phyloP scores from a whole-genome alignment of 495 filamentous ascomycete genomes.

The Glutinoglossum americanum region DNA sequence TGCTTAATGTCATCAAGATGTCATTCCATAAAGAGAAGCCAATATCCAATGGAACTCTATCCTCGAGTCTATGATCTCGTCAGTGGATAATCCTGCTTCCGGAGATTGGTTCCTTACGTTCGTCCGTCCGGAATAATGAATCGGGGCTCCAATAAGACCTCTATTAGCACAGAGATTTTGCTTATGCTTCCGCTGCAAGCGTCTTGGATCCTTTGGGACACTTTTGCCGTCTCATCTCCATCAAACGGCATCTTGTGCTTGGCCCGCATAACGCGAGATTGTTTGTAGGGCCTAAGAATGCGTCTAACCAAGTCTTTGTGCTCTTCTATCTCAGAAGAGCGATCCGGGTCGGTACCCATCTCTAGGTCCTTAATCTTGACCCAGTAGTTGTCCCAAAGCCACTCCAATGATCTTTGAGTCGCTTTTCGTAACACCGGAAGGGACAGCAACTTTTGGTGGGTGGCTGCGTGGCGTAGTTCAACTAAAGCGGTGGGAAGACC shows the following conservation, averaged over 20 bases:
- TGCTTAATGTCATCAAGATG: neutral
- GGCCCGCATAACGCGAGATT: neutral
- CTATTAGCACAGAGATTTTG: neutral
- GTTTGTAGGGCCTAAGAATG: neutral
- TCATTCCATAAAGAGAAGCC: slow-evolving; percentile 1
- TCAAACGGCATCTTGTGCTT: neutral
- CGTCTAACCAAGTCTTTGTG: neutral
- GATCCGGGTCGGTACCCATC: no score
- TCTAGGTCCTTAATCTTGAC: neutral
- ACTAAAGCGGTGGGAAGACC: slow-evolving; percentile 70
- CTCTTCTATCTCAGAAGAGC: neutral
- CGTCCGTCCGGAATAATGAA: neutral
- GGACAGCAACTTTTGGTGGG: slow-evolving; percentile 66
- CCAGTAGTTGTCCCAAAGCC: slow-evolving; percentile 88
- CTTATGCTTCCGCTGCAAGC: neutral
- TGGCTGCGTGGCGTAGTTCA: slow-evolving; percentile 73
- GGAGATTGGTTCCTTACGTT: neutral
- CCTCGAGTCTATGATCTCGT: neutral
- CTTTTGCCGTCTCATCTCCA: neutral
- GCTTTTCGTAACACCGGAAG: slow-evolving; percentile 45
- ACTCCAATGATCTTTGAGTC: slow-evolving; percentile 44
- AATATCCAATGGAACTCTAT: neutral
- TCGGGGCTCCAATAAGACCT: neutral
- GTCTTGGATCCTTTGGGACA: neutral
- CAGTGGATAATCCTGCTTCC: neutral